phyloP scores from a whole-genome alignment of 805 yeast species.

The Saccharomyces eubayanus region DNA sequence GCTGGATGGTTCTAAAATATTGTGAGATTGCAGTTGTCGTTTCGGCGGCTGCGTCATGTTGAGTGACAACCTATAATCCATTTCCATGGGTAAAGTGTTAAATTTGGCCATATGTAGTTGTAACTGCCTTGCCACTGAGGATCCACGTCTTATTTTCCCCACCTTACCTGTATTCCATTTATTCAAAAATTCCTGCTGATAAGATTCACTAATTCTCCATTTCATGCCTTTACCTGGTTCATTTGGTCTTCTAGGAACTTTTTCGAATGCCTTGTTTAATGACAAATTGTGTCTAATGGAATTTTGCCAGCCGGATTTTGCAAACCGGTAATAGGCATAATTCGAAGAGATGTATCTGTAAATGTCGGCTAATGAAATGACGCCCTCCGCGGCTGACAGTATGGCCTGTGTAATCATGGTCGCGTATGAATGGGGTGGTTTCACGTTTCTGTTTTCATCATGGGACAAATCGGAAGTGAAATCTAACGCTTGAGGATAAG shows the following conservation, averaged over 20 bases:
- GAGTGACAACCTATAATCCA: conserved; percentile 17
- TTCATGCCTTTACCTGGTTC: conserved; percentile 99
- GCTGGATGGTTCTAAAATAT: background rate
- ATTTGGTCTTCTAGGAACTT: conserved; percentile 88
- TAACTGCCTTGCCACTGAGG: conserved; percentile 70
- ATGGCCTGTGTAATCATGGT: conserved; percentile 98
- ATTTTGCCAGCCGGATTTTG: conserved; percentile 97
- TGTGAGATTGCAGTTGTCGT: background rate
- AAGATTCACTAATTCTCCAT: conserved; percentile 89
- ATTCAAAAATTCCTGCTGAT: conserved; percentile 72
- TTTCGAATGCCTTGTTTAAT: conserved; percentile 92
- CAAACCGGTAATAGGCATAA: conserved; percentile 84
- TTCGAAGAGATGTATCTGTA: conserved; percentile 83
- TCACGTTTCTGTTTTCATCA: conserved; percentile 81
- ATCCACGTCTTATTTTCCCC: conserved; percentile 68
- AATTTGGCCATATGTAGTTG: conserved; percentile 57
- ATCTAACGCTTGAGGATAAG: conserved; percentile 25
- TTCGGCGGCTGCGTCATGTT: background rate
- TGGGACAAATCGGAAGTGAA: conserved; percentile 52
- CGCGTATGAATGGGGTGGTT: conserved; percentile 95
- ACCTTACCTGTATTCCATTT: conserved; percentile 72
- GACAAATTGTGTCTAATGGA: conserved; percentile 93
- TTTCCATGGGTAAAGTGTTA: conserved; percentile 34
- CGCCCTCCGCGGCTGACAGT: conserved; percentile 77
- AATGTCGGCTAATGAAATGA: conserved; percentile 81